Evolutionary conservation across 495 filamentous ascomycete genomes (phyloP).

Genomic region (Beverwykella pulmonaria): DNA sequence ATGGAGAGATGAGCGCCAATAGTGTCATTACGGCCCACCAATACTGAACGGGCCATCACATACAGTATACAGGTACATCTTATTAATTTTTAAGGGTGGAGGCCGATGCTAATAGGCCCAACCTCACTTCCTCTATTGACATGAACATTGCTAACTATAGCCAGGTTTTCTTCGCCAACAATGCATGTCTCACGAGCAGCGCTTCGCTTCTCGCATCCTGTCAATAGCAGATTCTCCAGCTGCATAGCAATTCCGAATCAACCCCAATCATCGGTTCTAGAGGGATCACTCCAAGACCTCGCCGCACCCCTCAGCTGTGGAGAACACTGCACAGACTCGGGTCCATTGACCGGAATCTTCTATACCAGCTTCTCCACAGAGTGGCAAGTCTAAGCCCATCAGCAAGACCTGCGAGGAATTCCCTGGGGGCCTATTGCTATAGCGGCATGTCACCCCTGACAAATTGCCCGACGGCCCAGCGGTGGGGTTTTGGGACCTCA

Average conservation of each 20-base stretch:
- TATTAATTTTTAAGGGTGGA: not conserved
- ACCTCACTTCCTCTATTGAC: not conserved
- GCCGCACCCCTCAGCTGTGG: not conserved
- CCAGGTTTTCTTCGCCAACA: not conserved
- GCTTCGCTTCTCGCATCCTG: not conserved
- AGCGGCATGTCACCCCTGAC: conserved; percentile 1
- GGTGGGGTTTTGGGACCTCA: not conserved
- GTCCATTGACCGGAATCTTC: not conserved
- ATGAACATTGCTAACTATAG: not conserved
- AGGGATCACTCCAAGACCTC: not conserved
- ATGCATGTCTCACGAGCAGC: not conserved
- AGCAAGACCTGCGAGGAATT: not conserved
- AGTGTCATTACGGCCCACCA: not conserved
- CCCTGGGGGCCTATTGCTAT: not conserved
- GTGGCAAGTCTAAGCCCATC: not conserved
- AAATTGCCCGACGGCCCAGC: not conserved
- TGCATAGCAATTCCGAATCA: not conserved
- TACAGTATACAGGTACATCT: not conserved
- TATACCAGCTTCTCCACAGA: not conserved
- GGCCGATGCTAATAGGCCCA: not conserved
- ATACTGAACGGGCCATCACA: not conserved
- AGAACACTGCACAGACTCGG: not conserved
- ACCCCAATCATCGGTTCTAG: not conserved
- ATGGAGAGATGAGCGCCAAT: not conserved
- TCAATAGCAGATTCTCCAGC: not conserved